These are phyloP conservation scores for Mycena citricolor DNA, from an alignment of 1,284 basidiomycete species.

Conservation along the genomic window DNA sequence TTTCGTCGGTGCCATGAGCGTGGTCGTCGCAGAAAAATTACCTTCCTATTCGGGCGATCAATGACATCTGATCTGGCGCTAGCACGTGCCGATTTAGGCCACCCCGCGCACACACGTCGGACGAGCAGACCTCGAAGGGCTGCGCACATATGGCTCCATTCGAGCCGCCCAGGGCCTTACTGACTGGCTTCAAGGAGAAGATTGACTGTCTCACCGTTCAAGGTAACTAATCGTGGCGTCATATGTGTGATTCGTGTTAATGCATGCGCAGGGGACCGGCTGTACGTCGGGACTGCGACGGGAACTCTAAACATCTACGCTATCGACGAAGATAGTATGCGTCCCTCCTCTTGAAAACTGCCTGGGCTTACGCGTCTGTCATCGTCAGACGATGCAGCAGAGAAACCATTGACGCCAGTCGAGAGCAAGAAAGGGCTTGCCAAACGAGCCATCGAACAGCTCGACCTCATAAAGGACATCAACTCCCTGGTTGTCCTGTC, in stretches of 20 bases:
- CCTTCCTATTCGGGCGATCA: too few species aligned
- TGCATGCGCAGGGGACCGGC: constrained; percentile 55
- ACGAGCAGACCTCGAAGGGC: too few species aligned
- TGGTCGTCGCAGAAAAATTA: too few species aligned
- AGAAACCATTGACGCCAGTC: constrained; percentile 47
- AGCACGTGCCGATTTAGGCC: too few species aligned
- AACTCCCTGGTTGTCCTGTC: constrained; percentile 81
- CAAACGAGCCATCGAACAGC: constrained; percentile 78
- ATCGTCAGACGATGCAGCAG: constrained; percentile 32
- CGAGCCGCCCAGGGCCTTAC: constrained; percentile 32
- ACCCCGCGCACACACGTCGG: too few species aligned
- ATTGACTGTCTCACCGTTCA: constrained; percentile 49
- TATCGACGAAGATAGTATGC: constrained; percentile 38
- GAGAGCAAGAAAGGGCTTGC: constrained; percentile 68
- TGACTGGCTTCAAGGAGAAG: constrained; percentile 47
- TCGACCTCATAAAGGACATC: constrained; percentile 81
- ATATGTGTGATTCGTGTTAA: constrained; percentile 6
- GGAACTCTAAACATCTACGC: constrained; percentile 72
- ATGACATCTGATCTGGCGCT: too few species aligned
- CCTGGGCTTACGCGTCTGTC: constrained; percentile 8
- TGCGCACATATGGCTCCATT: constrained; percentile 45
- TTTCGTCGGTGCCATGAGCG: constrained; percentile 62
- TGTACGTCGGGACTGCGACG: constrained; percentile 75
- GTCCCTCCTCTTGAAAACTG: constrained; percentile 28
- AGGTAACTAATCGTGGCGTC: constrained; percentile 35